Conservation (phyloP, 352 stramenopile species). For the Globisporangium paddicum region DNA sequence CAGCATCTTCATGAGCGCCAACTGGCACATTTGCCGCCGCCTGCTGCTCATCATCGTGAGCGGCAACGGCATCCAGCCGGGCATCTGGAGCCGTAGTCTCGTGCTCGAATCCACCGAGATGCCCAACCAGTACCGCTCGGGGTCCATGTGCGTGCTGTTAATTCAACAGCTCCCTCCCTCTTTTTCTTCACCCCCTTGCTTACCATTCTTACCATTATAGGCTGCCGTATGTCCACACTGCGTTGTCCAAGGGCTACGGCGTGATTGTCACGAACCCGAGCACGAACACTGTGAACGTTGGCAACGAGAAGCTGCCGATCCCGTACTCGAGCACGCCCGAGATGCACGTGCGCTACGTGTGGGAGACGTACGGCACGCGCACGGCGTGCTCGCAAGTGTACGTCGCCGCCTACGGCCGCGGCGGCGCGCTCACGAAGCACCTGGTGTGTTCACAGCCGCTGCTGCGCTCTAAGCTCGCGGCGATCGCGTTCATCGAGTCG, state of each 20-base stretch:
- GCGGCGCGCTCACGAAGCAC: conserved; percentile 67
- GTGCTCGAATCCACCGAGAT: conserved; percentile 67
- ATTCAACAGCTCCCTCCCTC: not conserved
- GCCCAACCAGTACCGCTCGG: conserved; percentile 75
- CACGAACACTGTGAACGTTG: conserved; percentile 67
- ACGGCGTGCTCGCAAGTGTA: conserved; percentile 74
- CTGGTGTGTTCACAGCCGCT: conserved; percentile 64
- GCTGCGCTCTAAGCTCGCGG: conserved; percentile 57
- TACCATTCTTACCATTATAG: conserved; percentile 12
- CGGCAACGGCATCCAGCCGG: conserved; percentile 80
- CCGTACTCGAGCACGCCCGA: conserved; percentile 72
- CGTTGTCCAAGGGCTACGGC: conserved; percentile 73
- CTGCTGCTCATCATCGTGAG: conserved; percentile 76
- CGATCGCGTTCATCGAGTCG: conserved; percentile 80
- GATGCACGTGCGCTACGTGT: conserved; percentile 76
- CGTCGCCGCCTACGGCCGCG: conserved; percentile 71
- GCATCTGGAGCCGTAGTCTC: conserved; percentile 82
- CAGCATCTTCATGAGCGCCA: conserved; percentile 79
- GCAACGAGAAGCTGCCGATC: conserved; percentile 74
- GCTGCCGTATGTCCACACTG: conserved; percentile 75
- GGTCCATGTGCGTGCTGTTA: conserved; percentile 47
- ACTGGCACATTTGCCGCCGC: conserved; percentile 77
- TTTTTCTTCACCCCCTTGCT: not conserved
- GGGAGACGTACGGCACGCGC: conserved; percentile 75
- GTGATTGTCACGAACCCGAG: conserved; percentile 80